Evolutionary conservation across 2,329 filamentous ascomycete species (phyloP).

Genomic region (Sporothrix brunneoviolacea): DNA sequence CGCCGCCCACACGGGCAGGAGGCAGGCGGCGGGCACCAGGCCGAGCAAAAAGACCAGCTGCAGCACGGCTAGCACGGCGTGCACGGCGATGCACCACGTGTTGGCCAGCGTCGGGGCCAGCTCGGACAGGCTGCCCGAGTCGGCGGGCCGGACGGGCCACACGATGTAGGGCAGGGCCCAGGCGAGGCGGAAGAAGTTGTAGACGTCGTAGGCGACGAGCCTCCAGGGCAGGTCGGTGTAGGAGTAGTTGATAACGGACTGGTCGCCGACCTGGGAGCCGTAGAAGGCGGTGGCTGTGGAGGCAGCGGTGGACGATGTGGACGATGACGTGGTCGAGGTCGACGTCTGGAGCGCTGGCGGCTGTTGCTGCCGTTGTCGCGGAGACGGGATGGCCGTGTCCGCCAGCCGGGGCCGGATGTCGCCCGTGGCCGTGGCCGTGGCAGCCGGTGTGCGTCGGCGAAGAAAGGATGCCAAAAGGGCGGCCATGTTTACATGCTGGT

Average conservation of each 20-base stretch:
- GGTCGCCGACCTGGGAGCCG: conserved; percentile 51
- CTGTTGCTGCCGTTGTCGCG: too few species aligned
- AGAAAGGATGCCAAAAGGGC: conserved; percentile 1
- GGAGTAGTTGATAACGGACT: conserved; percentile 52
- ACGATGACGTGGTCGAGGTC: background rate
- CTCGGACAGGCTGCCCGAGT: conserved; percentile 55
- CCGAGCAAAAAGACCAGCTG: conserved; percentile 55
- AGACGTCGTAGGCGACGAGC: conserved; percentile 46
- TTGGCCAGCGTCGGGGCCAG: conserved; percentile 54
- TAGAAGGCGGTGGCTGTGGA: conserved; percentile 44
- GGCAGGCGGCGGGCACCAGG: conserved; percentile 46
- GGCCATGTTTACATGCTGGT: conserved; percentile 7
- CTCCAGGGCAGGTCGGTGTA: conserved; percentile 52
- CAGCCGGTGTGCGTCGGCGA: background rate
- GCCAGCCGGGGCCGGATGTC: conserved; percentile 3
- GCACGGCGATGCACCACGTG: conserved; percentile 48
- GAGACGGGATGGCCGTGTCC: background rate
- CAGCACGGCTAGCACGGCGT: conserved; percentile 50
- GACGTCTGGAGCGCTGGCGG: background rate
- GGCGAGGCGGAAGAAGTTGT: conserved; percentile 46
- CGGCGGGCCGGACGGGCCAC: conserved; percentile 47
- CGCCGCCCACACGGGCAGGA: conserved; percentile 45
- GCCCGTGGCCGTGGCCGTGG: background rate
- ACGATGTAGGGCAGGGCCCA: conserved; percentile 56
- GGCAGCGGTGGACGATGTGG: too few species aligned